Conservation (phyloP, 768 basidiomycete species). For the Trametes cinnabarina region DNA sequence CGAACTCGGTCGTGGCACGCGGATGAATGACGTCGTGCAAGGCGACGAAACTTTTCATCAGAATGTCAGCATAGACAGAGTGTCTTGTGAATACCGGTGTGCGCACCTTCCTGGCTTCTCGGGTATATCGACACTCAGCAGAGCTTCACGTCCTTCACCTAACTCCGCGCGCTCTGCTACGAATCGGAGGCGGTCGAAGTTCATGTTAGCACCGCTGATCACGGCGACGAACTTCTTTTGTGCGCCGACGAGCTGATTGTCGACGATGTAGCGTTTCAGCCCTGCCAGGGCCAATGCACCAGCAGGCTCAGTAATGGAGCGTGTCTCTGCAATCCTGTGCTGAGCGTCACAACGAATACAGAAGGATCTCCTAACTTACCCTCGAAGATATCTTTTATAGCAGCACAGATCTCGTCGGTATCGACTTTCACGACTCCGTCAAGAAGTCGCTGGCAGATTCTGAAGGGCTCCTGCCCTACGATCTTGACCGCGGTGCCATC, state of each 20-base stretch:
- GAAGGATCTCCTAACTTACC: slow-evolving; percentile 46
- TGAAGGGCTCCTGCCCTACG: slow-evolving; percentile 93
- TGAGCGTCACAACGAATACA: not conserved
- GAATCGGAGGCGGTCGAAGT: slow-evolving; percentile 93
- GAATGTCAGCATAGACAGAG: slow-evolving; percentile 1
- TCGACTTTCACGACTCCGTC: slow-evolving; percentile 82
- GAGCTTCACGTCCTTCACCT: slow-evolving; percentile 91
- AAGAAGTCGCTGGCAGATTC: slow-evolving; percentile 82
- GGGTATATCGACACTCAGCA: slow-evolving; percentile 92
- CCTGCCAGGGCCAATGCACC: slow-evolving; percentile 92
- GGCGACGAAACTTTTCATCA: slow-evolving; percentile 67
- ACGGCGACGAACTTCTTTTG: slow-evolving; percentile 89
- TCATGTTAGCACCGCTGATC: slow-evolving; percentile 98
- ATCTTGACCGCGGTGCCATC: slow-evolving; percentile 97
- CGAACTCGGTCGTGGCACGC: slow-evolving; percentile 91
- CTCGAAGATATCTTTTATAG: slow-evolving; percentile 98
- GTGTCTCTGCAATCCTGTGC: slow-evolving; percentile 65
- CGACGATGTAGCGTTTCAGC: slow-evolving; percentile 80
- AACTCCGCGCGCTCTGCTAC: slow-evolving; percentile 98
- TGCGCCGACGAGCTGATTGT: slow-evolving; percentile 79
- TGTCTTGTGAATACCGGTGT: not conserved
- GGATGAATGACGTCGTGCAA: slow-evolving; percentile 88
- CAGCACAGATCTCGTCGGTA: slow-evolving; percentile 97
- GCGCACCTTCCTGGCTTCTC: slow-evolving; percentile 84
- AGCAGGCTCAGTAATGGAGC: slow-evolving; percentile 94